phyloP scores from a whole-genome alignment of 2,329 filamentous ascomycete species.

The Colletotrichum caudatum region DNA sequence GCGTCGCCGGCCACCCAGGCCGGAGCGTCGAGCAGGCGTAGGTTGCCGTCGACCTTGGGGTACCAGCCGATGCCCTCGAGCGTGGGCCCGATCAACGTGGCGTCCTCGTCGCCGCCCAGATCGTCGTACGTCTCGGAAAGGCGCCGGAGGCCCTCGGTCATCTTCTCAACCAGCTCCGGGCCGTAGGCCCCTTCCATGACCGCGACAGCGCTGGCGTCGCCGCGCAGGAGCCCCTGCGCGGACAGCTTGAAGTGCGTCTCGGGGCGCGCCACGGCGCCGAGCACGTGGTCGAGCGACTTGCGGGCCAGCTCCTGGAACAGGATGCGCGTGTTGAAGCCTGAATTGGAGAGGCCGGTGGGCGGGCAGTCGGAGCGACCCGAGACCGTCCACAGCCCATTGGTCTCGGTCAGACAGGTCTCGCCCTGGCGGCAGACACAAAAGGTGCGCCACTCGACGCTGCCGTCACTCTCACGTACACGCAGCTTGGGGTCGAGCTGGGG shows the following conservation, averaged over 20 bases:
- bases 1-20: constrained; percentile 4
- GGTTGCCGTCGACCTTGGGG: constrained; percentile 7
- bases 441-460: constrained; percentile 11
- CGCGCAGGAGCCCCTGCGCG: not conserved
- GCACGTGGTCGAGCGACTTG: constrained; percentile 4
- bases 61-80: constrained; percentile 12
- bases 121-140: not conserved
- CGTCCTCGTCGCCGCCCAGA: constrained; percentile 1
- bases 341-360: constrained; percentile 1
- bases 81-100: not conserved
- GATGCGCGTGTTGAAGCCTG: constrained; percentile 9
- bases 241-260: constrained; percentile 3
- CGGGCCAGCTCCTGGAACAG: not conserved
- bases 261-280: not conserved
- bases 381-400: constrained; percentile 6
- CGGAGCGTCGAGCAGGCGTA: constrained; percentile 2
- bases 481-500: constrained; percentile 8
- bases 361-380: constrained; percentile 6
- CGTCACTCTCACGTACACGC: constrained; percentile 4
- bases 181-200: not conserved
- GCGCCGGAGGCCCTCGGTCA: constrained; percentile 4
- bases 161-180: not conserved
- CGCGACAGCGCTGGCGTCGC: not conserved
- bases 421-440: constrained; percentile 11
- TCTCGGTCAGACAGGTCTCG: constrained; percentile 5